Evolutionary conservation across 208 protist genomes (phyloP).

Genomic region (Crithidia expoeki): DNA sequence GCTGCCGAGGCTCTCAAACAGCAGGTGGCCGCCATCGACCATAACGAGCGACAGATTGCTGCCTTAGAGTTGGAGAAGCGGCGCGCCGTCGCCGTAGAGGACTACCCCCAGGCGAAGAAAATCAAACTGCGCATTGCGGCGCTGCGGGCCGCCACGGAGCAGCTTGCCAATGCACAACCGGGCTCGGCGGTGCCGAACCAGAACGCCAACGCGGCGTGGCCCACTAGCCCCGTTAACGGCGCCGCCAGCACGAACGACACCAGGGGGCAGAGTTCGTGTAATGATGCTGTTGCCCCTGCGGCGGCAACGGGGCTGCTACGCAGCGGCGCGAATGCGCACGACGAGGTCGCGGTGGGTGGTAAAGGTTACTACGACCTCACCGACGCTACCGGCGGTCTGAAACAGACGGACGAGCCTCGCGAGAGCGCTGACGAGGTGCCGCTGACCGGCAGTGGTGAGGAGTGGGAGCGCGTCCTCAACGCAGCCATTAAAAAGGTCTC

Average conservation of each 20-base stretch:
- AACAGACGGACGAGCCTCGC: conserved; percentile 1
- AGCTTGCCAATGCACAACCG: neutral
- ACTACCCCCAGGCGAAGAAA: conserved; percentile 81
- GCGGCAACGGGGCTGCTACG: conserved; percentile 5
- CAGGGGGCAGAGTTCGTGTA: neutral
- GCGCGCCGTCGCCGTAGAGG: conserved; percentile 70
- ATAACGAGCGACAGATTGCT: conserved; percentile 48
- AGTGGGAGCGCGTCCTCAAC: conserved; percentile 82
- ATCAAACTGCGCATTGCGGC: conserved; percentile 81
- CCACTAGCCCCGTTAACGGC: neutral
- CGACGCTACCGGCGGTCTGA: conserved; percentile 28
- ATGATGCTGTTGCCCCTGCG: neutral
- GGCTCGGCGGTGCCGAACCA: neutral
- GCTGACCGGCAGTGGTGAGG: conserved; percentile 40
- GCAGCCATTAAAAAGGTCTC: conserved; percentile 44
- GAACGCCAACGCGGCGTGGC: neutral
- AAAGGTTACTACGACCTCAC: conserved; percentile 70
- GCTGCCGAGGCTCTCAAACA: conserved; percentile 70
- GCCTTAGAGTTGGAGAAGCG: conserved; percentile 71
- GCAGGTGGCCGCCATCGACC: conserved; percentile 55
- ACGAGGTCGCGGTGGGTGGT: conserved; percentile 69
- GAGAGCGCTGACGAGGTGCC: conserved; percentile 32
- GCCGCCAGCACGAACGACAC: neutral
- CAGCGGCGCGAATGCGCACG: conserved; percentile 30
- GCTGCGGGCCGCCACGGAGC: conserved; percentile 31